These are phyloP conservation scores for Lipomyces chichibuensis DNA, from an alignment of 805 yeast genomes.

Conservation along the genomic window DNA sequence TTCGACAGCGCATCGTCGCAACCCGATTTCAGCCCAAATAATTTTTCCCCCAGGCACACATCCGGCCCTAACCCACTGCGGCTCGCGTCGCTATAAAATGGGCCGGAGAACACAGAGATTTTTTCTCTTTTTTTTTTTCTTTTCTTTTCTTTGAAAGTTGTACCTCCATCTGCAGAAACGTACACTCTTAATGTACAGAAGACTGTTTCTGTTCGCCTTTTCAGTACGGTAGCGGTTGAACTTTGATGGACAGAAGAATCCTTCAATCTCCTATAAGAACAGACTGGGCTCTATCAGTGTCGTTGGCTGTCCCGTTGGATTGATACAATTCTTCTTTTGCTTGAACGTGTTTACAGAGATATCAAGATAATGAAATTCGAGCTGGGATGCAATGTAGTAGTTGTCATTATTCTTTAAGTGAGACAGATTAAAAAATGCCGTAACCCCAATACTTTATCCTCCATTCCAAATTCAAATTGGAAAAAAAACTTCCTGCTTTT, in stretches of 20 bases:
- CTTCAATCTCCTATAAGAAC: conserved; percentile 28
- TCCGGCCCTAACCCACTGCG: conserved; percentile 7
- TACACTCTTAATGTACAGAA: not conserved
- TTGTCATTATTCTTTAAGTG: not conserved
- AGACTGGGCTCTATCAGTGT: conserved; percentile 15
- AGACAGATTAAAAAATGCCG: not conserved
- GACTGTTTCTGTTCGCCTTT: not conserved
- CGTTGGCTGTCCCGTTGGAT: conserved; percentile 33
- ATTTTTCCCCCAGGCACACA: not conserved
- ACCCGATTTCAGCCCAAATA: not conserved
- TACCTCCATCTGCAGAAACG: conserved; percentile 23
- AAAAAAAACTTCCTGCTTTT: not conserved
- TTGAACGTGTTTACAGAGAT: not conserved
- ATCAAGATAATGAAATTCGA: not conserved
- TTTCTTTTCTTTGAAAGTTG: conserved; percentile 33
- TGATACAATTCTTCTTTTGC: conserved; percentile 18
- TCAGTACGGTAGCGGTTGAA: conserved; percentile 13
- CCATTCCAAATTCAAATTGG: not conserved
- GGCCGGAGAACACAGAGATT: not conserved
- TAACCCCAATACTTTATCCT: not conserved
- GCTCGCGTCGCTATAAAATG: not conserved
- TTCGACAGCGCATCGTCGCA: not conserved
- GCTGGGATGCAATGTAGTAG: not conserved
- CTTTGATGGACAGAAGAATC: conserved; percentile 17
- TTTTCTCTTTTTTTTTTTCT: conserved; percentile 7